Conservation (phyloP, 2,329 filamentous ascomycete species). For the Scleromitrula shiraiana region DNA sequence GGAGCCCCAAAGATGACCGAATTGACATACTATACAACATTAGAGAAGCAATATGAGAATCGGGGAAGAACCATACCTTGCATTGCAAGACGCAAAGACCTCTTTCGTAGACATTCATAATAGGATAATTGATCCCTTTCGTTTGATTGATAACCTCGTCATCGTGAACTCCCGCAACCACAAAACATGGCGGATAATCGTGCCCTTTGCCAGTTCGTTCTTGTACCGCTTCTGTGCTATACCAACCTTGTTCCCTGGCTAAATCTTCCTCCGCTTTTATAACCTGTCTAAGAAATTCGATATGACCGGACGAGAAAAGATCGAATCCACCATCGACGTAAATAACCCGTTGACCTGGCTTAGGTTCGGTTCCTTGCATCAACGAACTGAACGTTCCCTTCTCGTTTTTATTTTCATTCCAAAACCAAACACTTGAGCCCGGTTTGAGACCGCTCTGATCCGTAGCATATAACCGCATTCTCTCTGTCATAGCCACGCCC, state of each 20-base stretch:
- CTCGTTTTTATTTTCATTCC: slow-evolving; percentile 51
- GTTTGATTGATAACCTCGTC: slow-evolving; percentile 92
- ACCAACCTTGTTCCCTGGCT: slow-evolving; percentile 66
- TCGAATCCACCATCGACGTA: slow-evolving; percentile 98
- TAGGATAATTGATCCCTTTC: slow-evolving; percentile 97
- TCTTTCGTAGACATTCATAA: slow-evolving; percentile 98
- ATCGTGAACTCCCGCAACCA: slow-evolving; percentile 91
- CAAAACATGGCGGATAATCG: slow-evolving; percentile 75
- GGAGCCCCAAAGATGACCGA: slow-evolving; percentile 85
- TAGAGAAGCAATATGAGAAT: slow-evolving; percentile 1
- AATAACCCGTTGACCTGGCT: slow-evolving; percentile 73
- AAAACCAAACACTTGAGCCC: slow-evolving; percentile 80
- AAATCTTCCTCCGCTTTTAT: slow-evolving; percentile 62
- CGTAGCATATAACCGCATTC: slow-evolving; percentile 79
- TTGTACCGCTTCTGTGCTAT: slow-evolving; percentile 52
- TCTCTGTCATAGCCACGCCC: slow-evolving; percentile 62
- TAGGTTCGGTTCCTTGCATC: slow-evolving; percentile 62
- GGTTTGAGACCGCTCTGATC: slow-evolving; percentile 73
- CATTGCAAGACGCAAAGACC: slow-evolving; percentile 94
- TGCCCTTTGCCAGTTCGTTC: slow-evolving; percentile 55
- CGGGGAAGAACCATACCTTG: slow-evolving; percentile 48
- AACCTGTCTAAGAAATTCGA: slow-evolving; percentile 83
- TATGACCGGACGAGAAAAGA: slow-evolving; percentile 92
- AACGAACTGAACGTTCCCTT: slow-evolving; percentile 59
- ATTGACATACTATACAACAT: slow-evolving; percentile 62